phyloP scores from a whole-genome alignment of 2,329 filamentous ascomycete species.

The Chaetomiaceae sp. region DNA sequence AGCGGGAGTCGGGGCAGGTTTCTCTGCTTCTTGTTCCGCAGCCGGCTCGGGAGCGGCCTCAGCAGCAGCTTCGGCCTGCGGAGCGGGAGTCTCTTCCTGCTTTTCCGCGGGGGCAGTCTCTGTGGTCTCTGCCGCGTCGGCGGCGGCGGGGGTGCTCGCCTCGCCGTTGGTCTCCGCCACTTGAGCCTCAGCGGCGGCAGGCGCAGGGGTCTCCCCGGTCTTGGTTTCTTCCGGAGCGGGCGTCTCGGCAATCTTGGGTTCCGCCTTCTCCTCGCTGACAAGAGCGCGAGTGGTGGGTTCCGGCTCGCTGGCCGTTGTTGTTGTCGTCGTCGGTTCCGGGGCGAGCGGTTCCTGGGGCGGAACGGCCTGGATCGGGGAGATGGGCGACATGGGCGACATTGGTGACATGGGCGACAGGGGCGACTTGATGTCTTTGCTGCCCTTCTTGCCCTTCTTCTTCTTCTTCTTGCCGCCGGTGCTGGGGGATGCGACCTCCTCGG shows the following conservation, averaged over 20 bases:
- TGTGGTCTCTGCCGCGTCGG: background rate
- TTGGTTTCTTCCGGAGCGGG: background rate
- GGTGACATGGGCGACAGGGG: slow-evolving; percentile 8
- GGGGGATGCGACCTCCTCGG: slow-evolving; percentile 12
- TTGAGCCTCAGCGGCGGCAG: background rate
- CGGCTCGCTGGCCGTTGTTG: slow-evolving; percentile 13
- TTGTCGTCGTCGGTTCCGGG: slow-evolving; percentile 6
- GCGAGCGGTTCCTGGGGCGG: no score
- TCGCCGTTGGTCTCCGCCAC: background rate
- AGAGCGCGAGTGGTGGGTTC: slow-evolving; percentile 3
- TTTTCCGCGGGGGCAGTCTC: no score
- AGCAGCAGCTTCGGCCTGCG: background rate
- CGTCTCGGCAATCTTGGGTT: slow-evolving; percentile 4
- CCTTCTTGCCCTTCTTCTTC: slow-evolving; percentile 21
- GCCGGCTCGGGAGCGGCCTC: background rate
- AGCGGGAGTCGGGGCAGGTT: background rate
- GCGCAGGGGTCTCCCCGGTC: background rate
- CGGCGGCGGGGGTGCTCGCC: background rate
- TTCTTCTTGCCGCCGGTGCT: slow-evolving; percentile 24
- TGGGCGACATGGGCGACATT: no score
- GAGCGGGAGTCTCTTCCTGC: no score
- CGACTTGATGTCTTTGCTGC: slow-evolving; percentile 11
- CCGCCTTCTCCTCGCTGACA: background rate
- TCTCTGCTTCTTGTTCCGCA: background rate
- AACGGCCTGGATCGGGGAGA: no score